These are phyloP conservation scores for maize (Zea mays) DNA, from an alignment of 176 grass and related monocot species.

Conservation along the genomic window DNA sequence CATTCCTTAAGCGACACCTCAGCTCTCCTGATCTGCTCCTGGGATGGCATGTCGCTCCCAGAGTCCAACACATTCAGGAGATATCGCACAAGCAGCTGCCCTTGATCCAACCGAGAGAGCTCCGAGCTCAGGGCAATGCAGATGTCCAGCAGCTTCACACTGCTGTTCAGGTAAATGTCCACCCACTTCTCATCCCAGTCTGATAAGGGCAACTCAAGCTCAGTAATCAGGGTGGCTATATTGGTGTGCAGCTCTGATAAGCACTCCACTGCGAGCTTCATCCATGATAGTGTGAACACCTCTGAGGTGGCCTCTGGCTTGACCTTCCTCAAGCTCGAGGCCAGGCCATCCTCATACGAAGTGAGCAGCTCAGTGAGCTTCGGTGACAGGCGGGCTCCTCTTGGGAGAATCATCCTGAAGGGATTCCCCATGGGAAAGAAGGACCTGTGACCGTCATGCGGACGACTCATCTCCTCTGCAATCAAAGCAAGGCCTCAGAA, in stretches of 20 bases:
- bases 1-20: slow-evolving; percentile 58
- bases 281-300: slow-evolving; percentile 66
- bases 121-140: slow-evolving; percentile 75
- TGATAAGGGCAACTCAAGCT: slow-evolving; percentile 71
- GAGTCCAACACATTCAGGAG: slow-evolving; percentile 56
- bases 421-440: slow-evolving; percentile 62
- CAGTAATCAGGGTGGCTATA: slow-evolving; percentile 61
- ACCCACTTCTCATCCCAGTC: slow-evolving; percentile 95
- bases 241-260: slow-evolving; percentile 53
- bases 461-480: slow-evolving; percentile 66
- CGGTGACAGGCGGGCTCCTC: slow-evolving; percentile 46
- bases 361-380: slow-evolving; percentile 49
- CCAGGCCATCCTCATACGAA: slow-evolving; percentile 62
- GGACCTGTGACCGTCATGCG: slow-evolving; percentile 47
- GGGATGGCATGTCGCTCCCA: slow-evolving; percentile 19
- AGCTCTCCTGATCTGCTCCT: slow-evolving; percentile 57
- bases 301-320: slow-evolving; percentile 49
- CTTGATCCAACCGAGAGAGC: slow-evolving; percentile 71
- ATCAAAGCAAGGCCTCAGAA: slow-evolving; percentile 9
- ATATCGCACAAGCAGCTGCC: slow-evolving; percentile 70
- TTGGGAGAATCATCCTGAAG: slow-evolving; percentile 50
- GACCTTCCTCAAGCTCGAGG: slow-evolving; percentile 58
- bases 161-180: slow-evolving; percentile 84
- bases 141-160: slow-evolving; percentile 77
- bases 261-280: slow-evolving; percentile 54